Evolutionary conservation across 129 eudicot genomes (phyloP).

Genomic region (Deinandra increscens): DNA sequence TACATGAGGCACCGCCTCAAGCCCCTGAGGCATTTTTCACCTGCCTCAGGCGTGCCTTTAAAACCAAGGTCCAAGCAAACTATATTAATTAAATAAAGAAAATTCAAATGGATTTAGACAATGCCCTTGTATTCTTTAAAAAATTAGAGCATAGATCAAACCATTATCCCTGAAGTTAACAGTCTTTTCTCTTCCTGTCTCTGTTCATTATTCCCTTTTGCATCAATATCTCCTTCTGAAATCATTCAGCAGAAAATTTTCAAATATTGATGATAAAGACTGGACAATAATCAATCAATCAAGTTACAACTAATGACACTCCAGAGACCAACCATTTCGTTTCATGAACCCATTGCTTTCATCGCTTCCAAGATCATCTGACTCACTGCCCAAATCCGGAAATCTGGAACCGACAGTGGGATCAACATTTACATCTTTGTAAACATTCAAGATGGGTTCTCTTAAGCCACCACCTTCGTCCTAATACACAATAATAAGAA

Average conservation of each 20-base stretch:
- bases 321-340: slow-evolving; percentile 42
- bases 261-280: neutral
- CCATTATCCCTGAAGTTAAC: slow-evolving; percentile 37
- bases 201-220: slow-evolving; percentile 27
- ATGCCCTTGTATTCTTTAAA: neutral
- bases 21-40: too few species aligned
- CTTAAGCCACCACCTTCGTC: slow-evolving; percentile 51
- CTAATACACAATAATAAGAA: slow-evolving; percentile 31
- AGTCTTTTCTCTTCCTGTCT: slow-evolving; percentile 27
- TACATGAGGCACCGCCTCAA: too few species aligned
- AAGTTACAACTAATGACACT: slow-evolving; percentile 1
- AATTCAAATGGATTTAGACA: neutral
- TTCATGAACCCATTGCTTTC: too few species aligned
- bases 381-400: too few species aligned
- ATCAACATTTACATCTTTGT: slow-evolving; percentile 51
- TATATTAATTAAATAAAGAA: neutral
- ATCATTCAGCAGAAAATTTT: neutral
- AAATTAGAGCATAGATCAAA: slow-evolving; percentile 23
- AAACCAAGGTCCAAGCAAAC: slow-evolving; percentile 1
- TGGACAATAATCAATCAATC: neutral
- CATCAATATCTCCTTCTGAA: slow-evolving; percentile 44
- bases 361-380: too few species aligned
- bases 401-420: slow-evolving; percentile 30
- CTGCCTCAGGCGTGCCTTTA: too few species aligned
- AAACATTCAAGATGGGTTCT: slow-evolving; percentile 62